These are phyloP conservation scores for Penicillium sp. DNA, from an alignment of 2,329 filamentous ascomycete species.

Conservation along the genomic window DNA sequence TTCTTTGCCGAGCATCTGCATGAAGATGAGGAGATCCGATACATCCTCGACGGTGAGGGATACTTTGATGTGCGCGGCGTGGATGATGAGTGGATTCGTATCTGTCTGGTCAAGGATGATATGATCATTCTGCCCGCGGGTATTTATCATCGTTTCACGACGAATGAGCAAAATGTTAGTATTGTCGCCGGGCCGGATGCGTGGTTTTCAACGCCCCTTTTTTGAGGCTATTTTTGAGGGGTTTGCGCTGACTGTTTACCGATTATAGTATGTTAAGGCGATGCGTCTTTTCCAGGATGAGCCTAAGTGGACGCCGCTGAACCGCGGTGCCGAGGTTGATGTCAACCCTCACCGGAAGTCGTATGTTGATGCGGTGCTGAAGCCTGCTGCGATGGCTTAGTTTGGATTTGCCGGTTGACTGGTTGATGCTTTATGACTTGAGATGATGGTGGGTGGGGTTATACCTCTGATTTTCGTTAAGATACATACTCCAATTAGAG, in stretches of 20 bases:
- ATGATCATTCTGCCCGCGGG: slow-evolving; percentile 90
- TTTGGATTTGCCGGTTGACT: background rate
- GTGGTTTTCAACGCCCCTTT: too few relatives aligned
- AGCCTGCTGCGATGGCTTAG: slow-evolving; percentile 23
- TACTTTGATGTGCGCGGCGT: slow-evolving; percentile 89
- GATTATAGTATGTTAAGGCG: slow-evolving; percentile 78
- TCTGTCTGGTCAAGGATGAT: slow-evolving; percentile 79
- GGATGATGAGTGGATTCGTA: slow-evolving; percentile 84
- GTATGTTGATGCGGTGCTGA: slow-evolving; percentile 58
- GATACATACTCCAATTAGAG: background rate
- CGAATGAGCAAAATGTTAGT: slow-evolving; percentile 83
- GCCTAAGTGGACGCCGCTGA: slow-evolving; percentile 95
- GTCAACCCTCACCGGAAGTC: slow-evolving; percentile 72
- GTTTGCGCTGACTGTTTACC: slow-evolving; percentile 9
- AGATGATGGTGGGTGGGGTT: slow-evolving; percentile 1
- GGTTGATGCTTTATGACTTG: slow-evolving; percentile 7
- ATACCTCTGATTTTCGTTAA: background rate
- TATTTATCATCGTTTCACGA: slow-evolving; percentile 97
- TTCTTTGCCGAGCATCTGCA: slow-evolving; percentile 97
- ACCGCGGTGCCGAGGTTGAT: slow-evolving; percentile 75
- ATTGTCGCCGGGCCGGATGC: background rate
- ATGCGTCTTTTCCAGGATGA: slow-evolving; percentile 98
- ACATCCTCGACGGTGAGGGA: slow-evolving; percentile 81
- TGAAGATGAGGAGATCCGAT: slow-evolving; percentile 97
- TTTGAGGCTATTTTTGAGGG: background rate